Conservation (phyloP, 257 asterid genomes). For the Petunia axillaris region DNA sequence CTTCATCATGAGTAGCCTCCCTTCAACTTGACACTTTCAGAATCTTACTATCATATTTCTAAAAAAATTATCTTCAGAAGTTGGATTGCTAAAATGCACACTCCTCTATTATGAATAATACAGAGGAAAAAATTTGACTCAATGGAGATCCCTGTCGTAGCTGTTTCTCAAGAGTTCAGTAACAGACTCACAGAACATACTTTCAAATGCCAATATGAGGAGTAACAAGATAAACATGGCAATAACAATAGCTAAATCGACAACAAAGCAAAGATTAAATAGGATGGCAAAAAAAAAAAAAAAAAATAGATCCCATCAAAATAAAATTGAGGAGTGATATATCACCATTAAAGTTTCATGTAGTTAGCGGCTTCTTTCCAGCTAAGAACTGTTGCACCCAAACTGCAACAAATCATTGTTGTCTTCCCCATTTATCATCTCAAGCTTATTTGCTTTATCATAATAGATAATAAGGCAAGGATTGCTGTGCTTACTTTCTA, state of each 20-base stretch:
- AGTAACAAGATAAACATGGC: background rate
- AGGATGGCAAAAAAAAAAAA: background rate
- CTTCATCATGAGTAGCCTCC: background rate
- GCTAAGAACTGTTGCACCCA: background rate
- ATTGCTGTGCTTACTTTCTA: background rate
- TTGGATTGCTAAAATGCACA: background rate
- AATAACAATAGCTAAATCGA: background rate
- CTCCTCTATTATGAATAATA: background rate
- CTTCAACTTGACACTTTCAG: background rate
- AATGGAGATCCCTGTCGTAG: background rate
- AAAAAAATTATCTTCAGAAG: background rate
- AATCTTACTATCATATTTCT: background rate
- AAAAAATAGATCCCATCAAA: background rate
- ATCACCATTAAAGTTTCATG: background rate
- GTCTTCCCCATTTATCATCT: background rate
- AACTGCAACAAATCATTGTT: background rate
- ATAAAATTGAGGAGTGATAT: background rate
- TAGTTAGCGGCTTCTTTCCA: background rate
- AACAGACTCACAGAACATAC: background rate
- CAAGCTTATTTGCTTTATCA: background rate
- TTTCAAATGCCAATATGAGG: background rate
- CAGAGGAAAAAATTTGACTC: background rate
- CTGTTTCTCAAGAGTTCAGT: background rate
- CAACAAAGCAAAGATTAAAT: background rate
- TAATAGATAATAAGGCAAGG: background rate